These are phyloP conservation scores for Barnettozyma californica DNA, from an alignment of 805 yeast species.

Conservation along the genomic window DNA sequence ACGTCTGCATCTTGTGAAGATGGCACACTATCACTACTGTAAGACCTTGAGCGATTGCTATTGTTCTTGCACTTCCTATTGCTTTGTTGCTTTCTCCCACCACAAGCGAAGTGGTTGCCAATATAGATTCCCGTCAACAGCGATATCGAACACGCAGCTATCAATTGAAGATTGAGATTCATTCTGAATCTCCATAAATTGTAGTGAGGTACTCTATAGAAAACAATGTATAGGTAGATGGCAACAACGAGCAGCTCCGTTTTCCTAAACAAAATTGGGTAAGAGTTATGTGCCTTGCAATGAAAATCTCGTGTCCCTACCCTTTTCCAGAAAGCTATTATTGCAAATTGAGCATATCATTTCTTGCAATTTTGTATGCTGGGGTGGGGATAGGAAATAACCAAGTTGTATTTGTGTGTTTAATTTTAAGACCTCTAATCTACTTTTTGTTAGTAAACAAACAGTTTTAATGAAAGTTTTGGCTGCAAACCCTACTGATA, in stretches of 20 bases:
- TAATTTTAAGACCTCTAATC: too few species aligned
- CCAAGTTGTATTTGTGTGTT: too few species aligned
- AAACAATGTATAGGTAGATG: neutral
- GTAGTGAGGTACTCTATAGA: neutral
- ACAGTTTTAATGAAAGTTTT: too few species aligned
- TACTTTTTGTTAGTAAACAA: too few species aligned
- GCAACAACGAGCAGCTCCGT: neutral
- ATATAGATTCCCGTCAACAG: constrained; percentile 33
- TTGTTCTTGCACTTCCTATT: neutral
- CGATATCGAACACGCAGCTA: constrained; percentile 33
- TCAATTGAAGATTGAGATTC: constrained; percentile 24
- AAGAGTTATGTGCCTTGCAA: neutral
- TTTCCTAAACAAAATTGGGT: neutral
- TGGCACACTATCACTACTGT: constrained; percentile 5
- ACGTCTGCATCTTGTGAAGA: constrained; percentile 11
- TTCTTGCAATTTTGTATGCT: too few species aligned
- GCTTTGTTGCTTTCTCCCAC: constrained; percentile 2
- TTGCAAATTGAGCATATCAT: too few species aligned
- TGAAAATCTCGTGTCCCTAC: too few species aligned
- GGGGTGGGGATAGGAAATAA: too few species aligned
- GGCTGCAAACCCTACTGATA: too few species aligned
- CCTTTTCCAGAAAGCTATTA: too few species aligned
- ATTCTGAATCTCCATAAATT: neutral
- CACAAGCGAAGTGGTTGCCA: constrained; percentile 19
- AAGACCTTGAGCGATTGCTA: neutral